Conservation (phyloP, 2,329 filamentous ascomycete species). For the Thermochaetoides dissita region DNA sequence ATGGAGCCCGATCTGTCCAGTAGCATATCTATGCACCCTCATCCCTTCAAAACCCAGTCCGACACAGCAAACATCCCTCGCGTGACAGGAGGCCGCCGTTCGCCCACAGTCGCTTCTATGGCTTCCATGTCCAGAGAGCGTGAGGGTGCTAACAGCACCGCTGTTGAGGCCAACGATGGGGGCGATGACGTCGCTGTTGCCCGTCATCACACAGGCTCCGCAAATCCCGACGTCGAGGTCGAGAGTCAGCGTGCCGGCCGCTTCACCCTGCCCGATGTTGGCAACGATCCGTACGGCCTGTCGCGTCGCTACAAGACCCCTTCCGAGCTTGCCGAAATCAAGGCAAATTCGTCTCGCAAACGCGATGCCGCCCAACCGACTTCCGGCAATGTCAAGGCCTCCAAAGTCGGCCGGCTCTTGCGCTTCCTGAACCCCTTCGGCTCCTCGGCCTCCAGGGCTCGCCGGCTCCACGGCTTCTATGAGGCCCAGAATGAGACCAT, state of each 20-base stretch:
- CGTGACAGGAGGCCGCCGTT: conserved; percentile 5
- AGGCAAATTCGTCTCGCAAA: conserved; percentile 68
- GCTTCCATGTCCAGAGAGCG: conserved; percentile 2
- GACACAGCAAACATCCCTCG: conserved; percentile 10
- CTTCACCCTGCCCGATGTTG: conserved; percentile 43
- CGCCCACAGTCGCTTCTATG: not conserved
- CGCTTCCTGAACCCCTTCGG: conserved; percentile 19
- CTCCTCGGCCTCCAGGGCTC: conserved; percentile 21
- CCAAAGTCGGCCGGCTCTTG: conserved; percentile 9
- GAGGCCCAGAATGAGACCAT: conserved; percentile 87
- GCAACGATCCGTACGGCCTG: conserved; percentile 72
- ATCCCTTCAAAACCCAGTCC: conserved; percentile 15
- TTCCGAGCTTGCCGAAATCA: conserved; percentile 62
- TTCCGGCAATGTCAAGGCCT: conserved; percentile 2
- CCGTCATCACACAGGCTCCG: conserved; percentile 11
- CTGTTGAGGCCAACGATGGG: conserved; percentile 11
- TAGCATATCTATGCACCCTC: conserved; percentile 21
- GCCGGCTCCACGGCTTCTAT: conserved; percentile 65
- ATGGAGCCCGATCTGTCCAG: conserved; percentile 16
- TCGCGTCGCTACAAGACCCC: conserved; percentile 63
- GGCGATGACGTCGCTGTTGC: conserved; percentile 11
- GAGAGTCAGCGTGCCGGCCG: conserved; percentile 36
- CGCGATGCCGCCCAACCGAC: conserved; percentile 32
- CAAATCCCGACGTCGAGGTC: conserved; percentile 34
- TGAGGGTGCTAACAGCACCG: conserved; percentile 14